A percentile compares a stretch with the other conserved stretches of the same genome.
Evolutionary conservation across 495 filamentous ascomycete species (phyloP).

Genomic region (Neurospora sp.): DNA sequence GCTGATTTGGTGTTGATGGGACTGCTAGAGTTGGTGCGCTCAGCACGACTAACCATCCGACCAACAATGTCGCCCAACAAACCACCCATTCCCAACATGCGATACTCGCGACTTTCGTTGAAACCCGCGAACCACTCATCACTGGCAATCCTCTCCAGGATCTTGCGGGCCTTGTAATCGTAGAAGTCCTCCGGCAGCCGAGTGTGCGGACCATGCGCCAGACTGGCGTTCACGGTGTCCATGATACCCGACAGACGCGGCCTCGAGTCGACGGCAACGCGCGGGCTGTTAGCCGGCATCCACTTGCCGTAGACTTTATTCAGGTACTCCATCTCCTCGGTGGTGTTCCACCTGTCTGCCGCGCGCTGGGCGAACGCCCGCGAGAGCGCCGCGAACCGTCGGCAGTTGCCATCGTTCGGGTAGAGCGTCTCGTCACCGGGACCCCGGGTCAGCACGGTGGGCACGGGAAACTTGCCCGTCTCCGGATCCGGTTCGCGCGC

Average conservation of each 20-base stretch:
- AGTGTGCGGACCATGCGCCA: constrained; percentile 74
- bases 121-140: constrained; percentile 96
- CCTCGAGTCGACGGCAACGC: constrained; percentile 72
- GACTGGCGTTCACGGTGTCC: constrained; percentile 84
- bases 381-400: constrained; percentile 70
- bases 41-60: constrained; percentile 67
- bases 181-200: constrained; percentile 80
- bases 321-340: constrained; percentile 78
- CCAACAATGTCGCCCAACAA: constrained; percentile 77
- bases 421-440: constrained; percentile 81
- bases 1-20: background rate
- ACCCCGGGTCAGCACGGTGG: constrained; percentile 64
- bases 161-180: constrained; percentile 54
- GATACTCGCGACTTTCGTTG: constrained; percentile 71
- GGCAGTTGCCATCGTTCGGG: constrained; percentile 81
- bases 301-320: constrained; percentile 65
- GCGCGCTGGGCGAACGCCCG: constrained; percentile 73
- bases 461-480: constrained; percentile 46
- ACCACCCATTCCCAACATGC: constrained; percentile 73
- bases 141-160: constrained; percentile 68
- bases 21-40: constrained; percentile 15
- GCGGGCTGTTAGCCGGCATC: constrained; percentile 60
- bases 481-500: constrained; percentile 36
- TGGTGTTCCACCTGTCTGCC: constrained; percentile 71
- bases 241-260: constrained; percentile 82